Evolutionary conservation across 305 asterid genomes (phyloP), one percentile per base, ranked within the genome.

Genomic region (Fraxinus sp.): DNA sequence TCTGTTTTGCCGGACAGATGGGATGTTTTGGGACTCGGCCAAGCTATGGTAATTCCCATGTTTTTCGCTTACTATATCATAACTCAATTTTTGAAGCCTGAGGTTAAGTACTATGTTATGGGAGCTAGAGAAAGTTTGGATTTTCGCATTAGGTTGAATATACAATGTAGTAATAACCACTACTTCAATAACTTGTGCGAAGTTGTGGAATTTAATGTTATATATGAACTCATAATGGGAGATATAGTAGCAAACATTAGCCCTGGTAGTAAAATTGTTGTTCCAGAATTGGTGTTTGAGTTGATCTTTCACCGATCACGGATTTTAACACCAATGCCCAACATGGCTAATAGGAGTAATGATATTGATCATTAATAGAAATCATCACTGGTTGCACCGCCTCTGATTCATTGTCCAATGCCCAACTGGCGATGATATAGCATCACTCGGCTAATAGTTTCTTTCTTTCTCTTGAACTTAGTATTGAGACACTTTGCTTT

Each of bases 11-110:
- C 97, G 2, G 94, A 92, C 6, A 88, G 86, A 85, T 95, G 97
- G 97, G 95, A 94, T 78, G 98, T 93, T 44, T 86, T 95, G 88
- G 99, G 99, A 18, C 98, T 95, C 71, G 99, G 98, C 81, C 99
- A 95, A 89, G 99, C 99, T 82, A 95, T 95, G 99, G 99, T 95
- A 87, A 70, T 44, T 72, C 7, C 35, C 55, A 20, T 4, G 13
- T 52, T 49, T 7, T 77, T 36, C n/a, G 3, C 16, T 78, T 18
- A 26, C 14, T 4, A 72, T 55, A 5, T 24, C n/a, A 26, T 62
- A 13, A 24, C 8, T 22, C 64, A 59, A 14, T 41, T 14, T 80
- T 37, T 13, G 24, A 10, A 22, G 10, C 11, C 22, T 74, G 74
- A 33, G 57, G 5, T 18, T 49, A 11, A 7, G 55, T 73, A 52